Percentiles rank a stretch among this genome's conserved stretches.
These are phyloP conservation scores for Areca catechu DNA, from an alignment of 176 grass and related monocot species.

Conservation along the genomic window DNA sequence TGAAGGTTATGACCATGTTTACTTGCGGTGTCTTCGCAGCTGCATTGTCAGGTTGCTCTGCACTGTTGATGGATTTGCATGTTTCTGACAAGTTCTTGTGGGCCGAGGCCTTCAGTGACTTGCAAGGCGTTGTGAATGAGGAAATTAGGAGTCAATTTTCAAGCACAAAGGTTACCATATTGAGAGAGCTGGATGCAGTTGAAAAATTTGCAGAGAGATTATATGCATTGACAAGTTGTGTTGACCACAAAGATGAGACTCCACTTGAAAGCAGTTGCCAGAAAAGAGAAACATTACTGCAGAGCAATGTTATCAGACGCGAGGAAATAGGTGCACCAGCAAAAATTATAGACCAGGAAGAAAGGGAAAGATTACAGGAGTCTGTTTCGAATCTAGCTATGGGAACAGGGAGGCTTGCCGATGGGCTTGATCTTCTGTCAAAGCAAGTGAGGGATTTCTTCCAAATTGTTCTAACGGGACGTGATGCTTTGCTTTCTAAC, in stretches of 20 bases:
- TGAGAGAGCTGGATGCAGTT: constrained; percentile 66
- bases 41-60: constrained; percentile 33
- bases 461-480: constrained; percentile 60
- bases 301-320: constrained; percentile 16
- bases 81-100: constrained; percentile 67
- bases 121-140: constrained; percentile 38
- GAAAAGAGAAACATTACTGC: constrained; percentile 20
- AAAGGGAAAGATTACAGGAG: constrained; percentile 23
- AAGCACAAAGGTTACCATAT: constrained; percentile 14
- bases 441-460: constrained; percentile 67
- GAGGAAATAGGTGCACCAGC: constrained; percentile 6
- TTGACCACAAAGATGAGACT: constrained; percentile 25
- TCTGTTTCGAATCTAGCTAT: constrained; percentile 38
- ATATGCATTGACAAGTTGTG: constrained; percentile 18
- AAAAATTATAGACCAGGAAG: constrained; percentile 5
- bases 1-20: constrained; percentile 50
- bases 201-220: constrained; percentile 38
- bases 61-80: constrained; percentile 40
- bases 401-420: constrained; percentile 16
- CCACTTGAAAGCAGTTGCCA: constrained; percentile 9
- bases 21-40: constrained; percentile 42
- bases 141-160: constrained; percentile 30
- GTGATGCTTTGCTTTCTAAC: constrained; percentile 78
- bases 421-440: constrained; percentile 41
- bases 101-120: constrained; percentile 49